Evolutionary conservation across 129 eudicot species (phyloP).

Genomic region (Rutidosis leptorrhynchoides): DNA sequence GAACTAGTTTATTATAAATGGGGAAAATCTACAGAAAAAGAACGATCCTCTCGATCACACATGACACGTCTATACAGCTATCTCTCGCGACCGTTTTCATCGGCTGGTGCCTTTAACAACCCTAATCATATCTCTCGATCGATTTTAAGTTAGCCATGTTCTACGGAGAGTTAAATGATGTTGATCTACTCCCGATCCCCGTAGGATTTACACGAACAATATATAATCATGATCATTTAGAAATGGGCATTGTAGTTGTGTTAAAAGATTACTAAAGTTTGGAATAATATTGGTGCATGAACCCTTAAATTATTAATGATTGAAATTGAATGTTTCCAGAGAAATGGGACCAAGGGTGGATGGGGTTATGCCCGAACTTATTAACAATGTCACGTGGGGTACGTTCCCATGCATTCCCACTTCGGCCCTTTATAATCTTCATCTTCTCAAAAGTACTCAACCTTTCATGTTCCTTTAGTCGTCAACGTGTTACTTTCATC

Average conservation of each 20-base stretch:
- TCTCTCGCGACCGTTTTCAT: no score
- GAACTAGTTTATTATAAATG: no score
- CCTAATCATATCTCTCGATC: no score
- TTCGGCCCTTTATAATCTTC: constrained; percentile 21
- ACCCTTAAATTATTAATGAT: constrained; percentile 19
- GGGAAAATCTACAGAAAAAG: no score
- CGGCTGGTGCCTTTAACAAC: no score
- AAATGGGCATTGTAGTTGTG: neutral
- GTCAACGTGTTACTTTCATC: constrained; percentile 22
- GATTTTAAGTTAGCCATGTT: no score
- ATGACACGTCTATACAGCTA: no score
- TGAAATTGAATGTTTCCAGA: constrained; percentile 26
- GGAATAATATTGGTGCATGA: constrained; percentile 29
- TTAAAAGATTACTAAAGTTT: constrained; percentile 8
- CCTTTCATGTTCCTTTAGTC: constrained; percentile 14
- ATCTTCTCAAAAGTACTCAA: constrained; percentile 26
- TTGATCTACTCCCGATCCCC: no score
- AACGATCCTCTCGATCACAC: no score
- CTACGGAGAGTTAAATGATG: no score
- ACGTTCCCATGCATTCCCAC: constrained; percentile 30
- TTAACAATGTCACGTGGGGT: constrained; percentile 34
- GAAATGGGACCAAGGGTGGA: constrained; percentile 24
- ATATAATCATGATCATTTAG: no score
- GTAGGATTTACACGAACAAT: no score
- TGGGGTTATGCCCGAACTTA: constrained; percentile 22